Base-by-base conservation (phyloP, 2,329 filamentous ascomycete genomes). In the Fusarium fracticaudum region DNA sequence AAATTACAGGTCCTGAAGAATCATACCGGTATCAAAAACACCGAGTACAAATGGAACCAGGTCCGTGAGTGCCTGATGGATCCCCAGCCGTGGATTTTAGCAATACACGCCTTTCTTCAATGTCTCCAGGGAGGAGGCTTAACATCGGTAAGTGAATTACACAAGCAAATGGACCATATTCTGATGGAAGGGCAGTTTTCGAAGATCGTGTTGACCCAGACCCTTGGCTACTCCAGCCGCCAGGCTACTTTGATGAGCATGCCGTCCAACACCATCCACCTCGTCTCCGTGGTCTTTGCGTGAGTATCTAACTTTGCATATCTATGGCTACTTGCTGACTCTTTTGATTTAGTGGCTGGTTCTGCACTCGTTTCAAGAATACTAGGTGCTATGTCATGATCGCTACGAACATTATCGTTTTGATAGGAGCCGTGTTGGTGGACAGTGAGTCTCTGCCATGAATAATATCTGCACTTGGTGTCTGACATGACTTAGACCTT, bases 71-170 rank as follows among this genome's bases (percentile, higher is more conserved):
- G 51, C 24, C 35, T 54, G 3, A 40, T 38, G 20, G 51, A 54
- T 40, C 51, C 51, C 3, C 51, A 54, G 20, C 51, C 51, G 7
- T 54, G 51, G 51, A 29, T 54, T n/a, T 0, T 54, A 4, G 35
- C 51, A 0, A 22, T 40, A 38, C 51, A 54, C 3, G 51, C 51
- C 6, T 54, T 54, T 40, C 35, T 54, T 1, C 51, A 54, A 10
- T 54, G 51, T 0, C 5, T 54, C 0, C 51, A 54, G 0, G 24
- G 51, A 10, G 51, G 51, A 1, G 51, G 51, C 0, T 0, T 54
- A 4, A 54, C 51, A 40, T 40, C 51, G 8, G 51, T 51, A 1
- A 51, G 47, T 8, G 22, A 14, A 3, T 22, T 26, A 3, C 5
- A 14, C 14, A 5, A 20, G 13, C 11, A 3, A 29, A 4, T 1